A percentile compares a stretch with the other conserved stretches of the same genome.
Evolutionary conservation across 371 early-diverging fungal genomes (phyloP).

Genomic region (Nosema muscidifuracis): DNA sequence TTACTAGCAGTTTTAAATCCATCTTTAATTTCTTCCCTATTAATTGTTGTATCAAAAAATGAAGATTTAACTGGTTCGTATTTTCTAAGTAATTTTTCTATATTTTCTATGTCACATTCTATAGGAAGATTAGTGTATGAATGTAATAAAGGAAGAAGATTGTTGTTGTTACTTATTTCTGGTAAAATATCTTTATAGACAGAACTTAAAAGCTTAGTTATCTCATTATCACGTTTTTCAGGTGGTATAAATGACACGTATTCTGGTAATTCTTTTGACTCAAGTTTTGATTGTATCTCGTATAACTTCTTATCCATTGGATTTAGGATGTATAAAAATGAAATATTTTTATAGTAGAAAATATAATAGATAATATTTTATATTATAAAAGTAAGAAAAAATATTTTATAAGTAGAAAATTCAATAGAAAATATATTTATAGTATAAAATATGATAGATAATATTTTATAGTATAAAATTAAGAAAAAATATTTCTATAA

Average conservation of each 20-base stretch:
- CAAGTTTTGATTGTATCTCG: slow-evolving; percentile 30
- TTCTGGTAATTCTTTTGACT: slow-evolving; percentile 28
- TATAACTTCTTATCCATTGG: slow-evolving; percentile 41
- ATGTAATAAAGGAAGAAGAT: slow-evolving; percentile 32
- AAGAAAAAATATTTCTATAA: no score
- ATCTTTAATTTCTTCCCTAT: neutral
- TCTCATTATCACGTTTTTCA: slow-evolving; percentile 13
- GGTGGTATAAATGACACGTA: slow-evolving; percentile 31
- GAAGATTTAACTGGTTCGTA: slow-evolving; percentile 17
- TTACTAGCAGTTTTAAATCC: slow-evolving; percentile 36
- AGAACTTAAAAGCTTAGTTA: neutral
- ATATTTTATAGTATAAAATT: no score
- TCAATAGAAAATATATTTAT: no score
- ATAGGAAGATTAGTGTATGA: slow-evolving; percentile 28
- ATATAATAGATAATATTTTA: no score
- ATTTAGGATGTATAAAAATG: no score
- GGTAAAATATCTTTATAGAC: slow-evolving; percentile 13
- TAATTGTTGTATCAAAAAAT: slow-evolving; percentile 7
- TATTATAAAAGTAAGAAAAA: no score
- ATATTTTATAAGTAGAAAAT: no score
- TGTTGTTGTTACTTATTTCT: slow-evolving; percentile 36
- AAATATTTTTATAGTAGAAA: no score
- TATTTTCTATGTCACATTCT: slow-evolving; percentile 26
- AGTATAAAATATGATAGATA: no score
- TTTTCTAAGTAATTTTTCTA: slow-evolving; percentile 22